A percentile compares a stretch with the other conserved stretches of the same genome.
These are phyloP conservation scores for Huntiella decipiens DNA, from an alignment of 2,329 filamentous ascomycete species.

Conservation along the genomic window DNA sequence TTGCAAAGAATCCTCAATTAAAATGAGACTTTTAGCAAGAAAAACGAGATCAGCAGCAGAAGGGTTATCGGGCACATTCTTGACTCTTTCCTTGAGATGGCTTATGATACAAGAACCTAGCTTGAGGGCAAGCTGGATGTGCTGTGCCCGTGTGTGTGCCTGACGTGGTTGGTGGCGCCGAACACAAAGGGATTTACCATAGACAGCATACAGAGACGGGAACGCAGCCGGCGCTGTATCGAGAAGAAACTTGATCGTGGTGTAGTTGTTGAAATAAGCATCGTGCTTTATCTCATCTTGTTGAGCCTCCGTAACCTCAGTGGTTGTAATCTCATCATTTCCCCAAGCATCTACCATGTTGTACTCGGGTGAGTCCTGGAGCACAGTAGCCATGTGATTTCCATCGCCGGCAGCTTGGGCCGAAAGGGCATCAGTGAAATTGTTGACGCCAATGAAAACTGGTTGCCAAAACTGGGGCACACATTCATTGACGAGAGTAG, in stretches of 20 bases:
- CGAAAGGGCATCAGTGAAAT: slow-evolving; percentile 2
- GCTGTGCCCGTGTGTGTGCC: slow-evolving; percentile 31
- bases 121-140: slow-evolving; percentile 39
- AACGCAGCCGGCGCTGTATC: slow-evolving; percentile 61
- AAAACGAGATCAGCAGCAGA: slow-evolving; percentile 50
- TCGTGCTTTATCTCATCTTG: slow-evolving; percentile 1
- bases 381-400: background rate
- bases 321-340: slow-evolving; percentile 14
- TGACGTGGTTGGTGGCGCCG: slow-evolving; percentile 45
- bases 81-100: slow-evolving; percentile 36
- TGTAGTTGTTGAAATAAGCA: slow-evolving; percentile 50
- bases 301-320: background rate
- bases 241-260: slow-evolving; percentile 56
- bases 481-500: slow-evolving; percentile 52
- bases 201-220: slow-evolving; percentile 67
- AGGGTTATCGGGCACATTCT: slow-evolving; percentile 15
- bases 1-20: slow-evolving; percentile 59
- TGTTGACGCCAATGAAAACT: slow-evolving; percentile 14
- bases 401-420: slow-evolving; percentile 3
- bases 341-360: slow-evolving; percentile 11
- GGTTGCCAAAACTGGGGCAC: slow-evolving; percentile 50
- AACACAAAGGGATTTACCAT: slow-evolving; percentile 64
- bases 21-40: slow-evolving; percentile 63
- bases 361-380: slow-evolving; percentile 7
- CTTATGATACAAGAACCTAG: slow-evolving; percentile 52